Percentiles rank a stretch among this genome's conserved stretches.
Evolutionary conservation across 2,329 filamentous ascomycete genomes (phyloP).

Genomic region (Nakataea oryzae): DNA sequence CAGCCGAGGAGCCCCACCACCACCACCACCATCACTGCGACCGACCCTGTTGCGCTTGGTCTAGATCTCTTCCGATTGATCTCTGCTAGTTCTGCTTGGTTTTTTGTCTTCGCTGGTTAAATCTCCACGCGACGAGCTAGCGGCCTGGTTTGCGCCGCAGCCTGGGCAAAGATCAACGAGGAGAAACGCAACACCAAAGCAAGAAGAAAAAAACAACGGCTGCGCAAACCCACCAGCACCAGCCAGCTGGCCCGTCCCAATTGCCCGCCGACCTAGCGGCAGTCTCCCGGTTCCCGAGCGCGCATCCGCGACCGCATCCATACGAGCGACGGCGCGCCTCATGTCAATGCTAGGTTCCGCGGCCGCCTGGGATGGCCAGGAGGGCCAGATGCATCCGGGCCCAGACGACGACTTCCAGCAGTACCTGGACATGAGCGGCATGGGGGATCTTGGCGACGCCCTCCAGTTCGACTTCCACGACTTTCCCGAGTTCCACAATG

Average conservation of each 20-base stretch:
- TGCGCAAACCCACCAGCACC: not conserved
- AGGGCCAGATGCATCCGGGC: slow-evolving; percentile 39
- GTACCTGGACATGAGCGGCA: slow-evolving; percentile 50
- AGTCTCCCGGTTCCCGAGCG: not conserved
- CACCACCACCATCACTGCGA: not conserved
- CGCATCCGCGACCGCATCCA: not conserved
- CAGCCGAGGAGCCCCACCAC: not conserved
- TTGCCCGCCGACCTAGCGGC: not conserved
- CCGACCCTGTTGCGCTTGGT: not conserved
- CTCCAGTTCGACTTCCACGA: slow-evolving; percentile 51
- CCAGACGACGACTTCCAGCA: slow-evolving; percentile 54
- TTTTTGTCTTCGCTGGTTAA: not conserved
- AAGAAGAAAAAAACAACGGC: not conserved
- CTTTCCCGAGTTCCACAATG: slow-evolving; percentile 40
- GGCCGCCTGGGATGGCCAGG: slow-evolving; percentile 41
- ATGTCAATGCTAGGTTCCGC: slow-evolving; percentile 41
- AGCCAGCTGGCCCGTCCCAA: too few relatives aligned
- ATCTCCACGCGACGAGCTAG: not conserved
- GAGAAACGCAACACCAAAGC: not conserved
- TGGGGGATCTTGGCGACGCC: slow-evolving; percentile 40
- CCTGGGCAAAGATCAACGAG: not conserved
- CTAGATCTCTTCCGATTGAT: not conserved
- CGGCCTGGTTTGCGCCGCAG: not conserved
- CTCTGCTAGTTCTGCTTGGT: not conserved
- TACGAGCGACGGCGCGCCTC: not conserved